These are phyloP conservation scores for Candida incommunis DNA, from an alignment of 805 yeast species.

Conservation along the genomic window DNA sequence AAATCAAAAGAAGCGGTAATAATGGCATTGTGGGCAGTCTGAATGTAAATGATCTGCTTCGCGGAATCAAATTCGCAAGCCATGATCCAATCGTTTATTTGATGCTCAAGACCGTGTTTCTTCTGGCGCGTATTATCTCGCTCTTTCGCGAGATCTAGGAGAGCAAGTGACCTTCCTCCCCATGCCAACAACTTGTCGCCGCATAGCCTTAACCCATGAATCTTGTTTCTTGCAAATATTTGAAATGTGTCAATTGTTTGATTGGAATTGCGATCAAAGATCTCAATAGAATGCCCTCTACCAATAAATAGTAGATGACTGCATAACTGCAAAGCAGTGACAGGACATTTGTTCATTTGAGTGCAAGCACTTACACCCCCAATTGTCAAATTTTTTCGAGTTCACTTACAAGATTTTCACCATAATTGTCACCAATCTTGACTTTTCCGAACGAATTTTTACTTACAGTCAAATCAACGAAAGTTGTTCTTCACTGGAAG, in stretches of 20 bases:
- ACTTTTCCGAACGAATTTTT: too few species aligned
- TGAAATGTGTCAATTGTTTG: constrained; percentile 26
- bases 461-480: too few species aligned
- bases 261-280: constrained; percentile 33
- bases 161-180: constrained; percentile 61
- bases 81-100: constrained; percentile 70
- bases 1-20: constrained; percentile 23
- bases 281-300: constrained; percentile 52
- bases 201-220: constrained; percentile 53
- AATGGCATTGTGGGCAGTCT: constrained; percentile 72
- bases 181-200: constrained; percentile 28
- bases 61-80: constrained; percentile 36
- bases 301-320: constrained; percentile 40
- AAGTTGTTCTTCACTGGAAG: too few species aligned
- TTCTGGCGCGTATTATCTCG: too few species aligned
- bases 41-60: constrained; percentile 30
- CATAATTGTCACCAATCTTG: too few species aligned
- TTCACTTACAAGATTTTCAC: too few species aligned
- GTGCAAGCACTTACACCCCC: too few species aligned
- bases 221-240: constrained; percentile 58
- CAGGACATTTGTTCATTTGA: constrained; percentile 36
- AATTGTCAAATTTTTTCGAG: too few species aligned
- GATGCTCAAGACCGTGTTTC: constrained; percentile 11
- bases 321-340: constrained; percentile 42
- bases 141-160: constrained; percentile 24